Evolutionary conservation across 148 eudicot genomes (phyloP).

Genomic region (Heliosperma pusillum): DNA sequence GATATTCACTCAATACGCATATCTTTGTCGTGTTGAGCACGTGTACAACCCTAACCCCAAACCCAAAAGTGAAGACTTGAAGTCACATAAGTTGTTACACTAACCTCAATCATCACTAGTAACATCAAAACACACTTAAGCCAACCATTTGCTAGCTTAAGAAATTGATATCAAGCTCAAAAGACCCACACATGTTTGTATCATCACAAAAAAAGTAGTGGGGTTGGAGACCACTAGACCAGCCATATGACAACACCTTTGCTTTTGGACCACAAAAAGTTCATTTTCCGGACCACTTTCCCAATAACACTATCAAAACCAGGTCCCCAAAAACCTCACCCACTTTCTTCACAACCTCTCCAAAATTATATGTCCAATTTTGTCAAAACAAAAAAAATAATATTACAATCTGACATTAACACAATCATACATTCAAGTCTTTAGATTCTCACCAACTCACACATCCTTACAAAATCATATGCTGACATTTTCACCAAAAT

Average conservation of each 20-base stretch:
- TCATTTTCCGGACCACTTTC: conserved; percentile 38
- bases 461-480: not conserved
- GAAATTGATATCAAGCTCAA: not conserved
- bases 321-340: conserved; percentile 16
- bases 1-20: not conserved
- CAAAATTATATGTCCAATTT: not conserved
- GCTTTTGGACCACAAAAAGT: conserved; percentile 34
- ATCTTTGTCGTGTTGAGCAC: too few species aligned
- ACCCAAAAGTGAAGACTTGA: too few species aligned
- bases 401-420: conserved; percentile 16
- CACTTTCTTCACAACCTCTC: conserved; percentile 6
- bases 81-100: too few species aligned
- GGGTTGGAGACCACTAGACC: conserved; percentile 1
- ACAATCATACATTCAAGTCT: conserved; percentile 12
- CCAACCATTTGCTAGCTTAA: not conserved
- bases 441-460: conserved; percentile 17
- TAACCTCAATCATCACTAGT: too few species aligned
- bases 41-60: not conserved
- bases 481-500: not conserved
- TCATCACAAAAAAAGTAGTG: not conserved
- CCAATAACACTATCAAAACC: conserved; percentile 21
- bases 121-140: too few species aligned
- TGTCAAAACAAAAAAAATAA: conserved; percentile 17
- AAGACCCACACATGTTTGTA: conserved; percentile 5
- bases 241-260: conserved; percentile 24